Conservation (phyloP, 768 basidiomycete species). For the Dentipellis fragilis region DNA sequence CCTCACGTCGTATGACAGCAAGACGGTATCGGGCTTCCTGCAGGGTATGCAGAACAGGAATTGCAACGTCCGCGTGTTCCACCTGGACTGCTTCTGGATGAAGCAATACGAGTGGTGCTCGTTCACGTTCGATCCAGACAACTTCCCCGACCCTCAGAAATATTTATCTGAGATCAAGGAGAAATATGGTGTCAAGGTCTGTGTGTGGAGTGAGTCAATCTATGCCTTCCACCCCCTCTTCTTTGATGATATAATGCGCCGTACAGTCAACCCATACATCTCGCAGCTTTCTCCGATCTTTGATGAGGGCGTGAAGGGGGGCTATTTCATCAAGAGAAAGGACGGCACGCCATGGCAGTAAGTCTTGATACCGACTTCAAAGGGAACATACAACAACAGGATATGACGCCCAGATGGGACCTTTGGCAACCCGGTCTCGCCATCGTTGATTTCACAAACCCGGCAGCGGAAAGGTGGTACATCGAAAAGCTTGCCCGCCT, state of each 20-base stretch:
- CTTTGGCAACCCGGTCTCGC: too few species aligned
- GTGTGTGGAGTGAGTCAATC: constrained; percentile 49
- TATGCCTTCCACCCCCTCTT: neutral
- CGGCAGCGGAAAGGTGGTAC: constrained; percentile 16
- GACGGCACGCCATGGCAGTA: too few species aligned
- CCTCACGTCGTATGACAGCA: constrained; percentile 56
- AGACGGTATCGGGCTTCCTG: constrained; percentile 61
- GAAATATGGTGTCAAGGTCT: constrained; percentile 60
- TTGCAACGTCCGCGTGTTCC: constrained; percentile 32
- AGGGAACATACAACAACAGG: too few species aligned
- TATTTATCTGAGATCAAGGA: constrained; percentile 52
- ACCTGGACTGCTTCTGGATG: constrained; percentile 68
- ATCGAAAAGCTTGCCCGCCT: constrained; percentile 29
- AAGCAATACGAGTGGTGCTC: constrained; percentile 66
- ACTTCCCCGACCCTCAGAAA: constrained; percentile 63
- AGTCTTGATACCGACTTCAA: too few species aligned
- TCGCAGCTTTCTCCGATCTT: constrained; percentile 38
- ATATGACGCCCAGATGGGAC: too few species aligned
- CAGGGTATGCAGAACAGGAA: constrained; percentile 58
- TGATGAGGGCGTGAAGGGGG: too few species aligned
- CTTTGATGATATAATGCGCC: neutral
- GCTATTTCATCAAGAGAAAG: too few species aligned
- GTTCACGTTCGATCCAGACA: constrained; percentile 68
- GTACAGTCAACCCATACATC: constrained; percentile 62
- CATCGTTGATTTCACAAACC: too few species aligned